Conservation (phyloP, 768 basidiomycete genomes). For the Cystobasidium onofrii region DNA sequence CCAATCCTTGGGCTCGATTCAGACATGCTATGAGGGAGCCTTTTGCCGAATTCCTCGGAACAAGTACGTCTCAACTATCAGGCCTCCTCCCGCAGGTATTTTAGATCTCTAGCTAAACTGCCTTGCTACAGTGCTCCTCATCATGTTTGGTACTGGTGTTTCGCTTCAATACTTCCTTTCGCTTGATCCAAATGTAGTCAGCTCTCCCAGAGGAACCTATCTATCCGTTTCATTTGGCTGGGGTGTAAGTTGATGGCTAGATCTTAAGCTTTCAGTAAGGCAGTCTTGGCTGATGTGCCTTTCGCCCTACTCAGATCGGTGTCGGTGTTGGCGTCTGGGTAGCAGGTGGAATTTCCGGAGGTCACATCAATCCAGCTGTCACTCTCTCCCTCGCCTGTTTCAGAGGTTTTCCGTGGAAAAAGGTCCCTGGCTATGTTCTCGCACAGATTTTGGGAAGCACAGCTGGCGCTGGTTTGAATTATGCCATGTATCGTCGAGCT, state of each 20-base stretch:
- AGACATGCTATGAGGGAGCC: constrained; percentile 30
- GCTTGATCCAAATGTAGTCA: constrained; percentile 20
- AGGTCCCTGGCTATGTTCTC: constrained; percentile 20
- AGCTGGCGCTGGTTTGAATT: constrained; percentile 10
- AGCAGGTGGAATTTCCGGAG: constrained; percentile 33
- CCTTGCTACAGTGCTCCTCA: not conserved
- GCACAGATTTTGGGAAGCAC: constrained; percentile 24
- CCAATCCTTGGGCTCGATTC: constrained; percentile 32
- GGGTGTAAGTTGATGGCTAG: constrained; percentile 13
- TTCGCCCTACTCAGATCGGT: constrained; percentile 10
- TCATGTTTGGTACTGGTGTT: constrained; percentile 32
- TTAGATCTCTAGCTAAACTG: too few species aligned
- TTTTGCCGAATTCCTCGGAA: constrained; percentile 31
- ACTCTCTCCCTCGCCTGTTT: constrained; percentile 29
- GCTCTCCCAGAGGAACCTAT: constrained; percentile 10
- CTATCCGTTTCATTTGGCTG: constrained; percentile 29
- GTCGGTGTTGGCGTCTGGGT: constrained; percentile 31
- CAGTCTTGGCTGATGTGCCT: too few species aligned
- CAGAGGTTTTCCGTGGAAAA: constrained; percentile 32
- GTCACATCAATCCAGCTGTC: constrained; percentile 31
- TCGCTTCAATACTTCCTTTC: constrained; percentile 31
- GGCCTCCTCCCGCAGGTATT: too few species aligned
- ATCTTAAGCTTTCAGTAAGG: too few species aligned
- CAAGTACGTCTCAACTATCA: constrained; percentile 19
- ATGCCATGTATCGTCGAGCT: not conserved